These are phyloP conservation scores for Coemansia sp. DNA, from an alignment of 192 early-diverging fungal species.

Conservation along the genomic window DNA sequence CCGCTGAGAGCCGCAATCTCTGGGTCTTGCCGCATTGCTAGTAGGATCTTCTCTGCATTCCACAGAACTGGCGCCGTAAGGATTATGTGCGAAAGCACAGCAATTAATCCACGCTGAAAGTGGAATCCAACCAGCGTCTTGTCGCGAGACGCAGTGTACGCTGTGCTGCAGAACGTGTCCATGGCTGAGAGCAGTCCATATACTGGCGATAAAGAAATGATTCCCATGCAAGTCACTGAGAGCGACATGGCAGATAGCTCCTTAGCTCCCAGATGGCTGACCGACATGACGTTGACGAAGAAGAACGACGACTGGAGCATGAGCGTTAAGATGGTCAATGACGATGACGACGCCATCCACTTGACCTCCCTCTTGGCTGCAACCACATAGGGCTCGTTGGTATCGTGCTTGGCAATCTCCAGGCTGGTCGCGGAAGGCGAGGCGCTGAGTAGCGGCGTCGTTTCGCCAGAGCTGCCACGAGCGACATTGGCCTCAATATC, in stretches of 20 bases:
- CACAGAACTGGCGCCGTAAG: slow-evolving; percentile 74
- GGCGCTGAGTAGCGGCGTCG: slow-evolving; percentile 32
- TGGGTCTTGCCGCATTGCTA: slow-evolving; percentile 73
- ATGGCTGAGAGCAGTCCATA: slow-evolving; percentile 73
- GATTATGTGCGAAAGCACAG: slow-evolving; percentile 69
- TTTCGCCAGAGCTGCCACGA: slow-evolving; percentile 4
- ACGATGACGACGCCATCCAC: slow-evolving; percentile 42
- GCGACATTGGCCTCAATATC: slow-evolving; percentile 17
- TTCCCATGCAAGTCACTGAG: slow-evolving; percentile 70
- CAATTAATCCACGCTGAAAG: slow-evolving; percentile 79
- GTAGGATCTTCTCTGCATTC: slow-evolving; percentile 69
- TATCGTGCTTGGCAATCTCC: slow-evolving; percentile 41
- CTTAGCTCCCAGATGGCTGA: slow-evolving; percentile 67
- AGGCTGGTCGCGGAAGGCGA: slow-evolving; percentile 38
- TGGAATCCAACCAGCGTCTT: slow-evolving; percentile 71
- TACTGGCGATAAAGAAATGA: slow-evolving; percentile 67
- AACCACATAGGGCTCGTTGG: slow-evolving; percentile 18
- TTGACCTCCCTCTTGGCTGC: slow-evolving; percentile 25
- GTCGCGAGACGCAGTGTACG: slow-evolving; percentile 69
- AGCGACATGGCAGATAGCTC: slow-evolving; percentile 74
- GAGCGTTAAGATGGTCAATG: slow-evolving; percentile 52
- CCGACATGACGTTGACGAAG: slow-evolving; percentile 61
- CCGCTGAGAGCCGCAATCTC: slow-evolving; percentile 70
- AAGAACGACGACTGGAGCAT: slow-evolving; percentile 68
- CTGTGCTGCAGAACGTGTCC: slow-evolving; percentile 76